Base-by-base conservation (phyloP, 345 rosid species). In the Dipteronia dyeriana region DNA sequence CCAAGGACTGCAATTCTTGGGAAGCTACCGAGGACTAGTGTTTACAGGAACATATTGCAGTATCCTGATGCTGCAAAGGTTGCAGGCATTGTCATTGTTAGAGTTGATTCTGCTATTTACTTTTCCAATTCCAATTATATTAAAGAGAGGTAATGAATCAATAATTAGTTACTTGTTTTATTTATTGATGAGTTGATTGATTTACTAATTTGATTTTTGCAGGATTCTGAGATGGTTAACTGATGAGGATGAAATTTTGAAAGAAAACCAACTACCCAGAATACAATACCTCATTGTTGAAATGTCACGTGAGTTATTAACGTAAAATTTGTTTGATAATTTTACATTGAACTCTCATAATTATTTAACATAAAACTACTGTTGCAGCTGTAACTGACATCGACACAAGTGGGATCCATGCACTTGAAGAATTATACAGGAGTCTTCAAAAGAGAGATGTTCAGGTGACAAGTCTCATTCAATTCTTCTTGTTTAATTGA, bases 61-160 rank as follows among this genome's bases (percentile, higher is more conserved):
- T 94, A 92, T 76, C 97, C 94, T 7, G 94, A 88, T 63, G 97
- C 98, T 29, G 74, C 89, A 2, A 90, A 87, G 82, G 81, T 90
- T 71, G 83, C 92, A 0, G 98, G 95, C 66, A 82, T 88, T 70
- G 25, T 90, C 82, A 88, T 87, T n/a, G 89, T 92, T 64, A 85
- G 98, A 80, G 95, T 94, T 78, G 98, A 94, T 75, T 91, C 98
- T 5, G 95, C 97, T 8, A 85, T 92, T 59, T 90, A 94, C 84
- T 94, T 94, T 81, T 91, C 97, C 76, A 94, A 94, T 68, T 92
- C 98, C 77, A 92, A 91, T 68, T 92, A 94, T 66, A 78, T 88
- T 16, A 88, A 81, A 62, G 97, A 94, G 78, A 89, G 98, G 98
- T 90, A 76, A 14, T 14, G 14, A 20, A 25, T 19, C 19, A 56